Conservation (phyloP, 2,329 filamentous ascomycete genomes). For the Hymenoscyphus occultus region DNA sequence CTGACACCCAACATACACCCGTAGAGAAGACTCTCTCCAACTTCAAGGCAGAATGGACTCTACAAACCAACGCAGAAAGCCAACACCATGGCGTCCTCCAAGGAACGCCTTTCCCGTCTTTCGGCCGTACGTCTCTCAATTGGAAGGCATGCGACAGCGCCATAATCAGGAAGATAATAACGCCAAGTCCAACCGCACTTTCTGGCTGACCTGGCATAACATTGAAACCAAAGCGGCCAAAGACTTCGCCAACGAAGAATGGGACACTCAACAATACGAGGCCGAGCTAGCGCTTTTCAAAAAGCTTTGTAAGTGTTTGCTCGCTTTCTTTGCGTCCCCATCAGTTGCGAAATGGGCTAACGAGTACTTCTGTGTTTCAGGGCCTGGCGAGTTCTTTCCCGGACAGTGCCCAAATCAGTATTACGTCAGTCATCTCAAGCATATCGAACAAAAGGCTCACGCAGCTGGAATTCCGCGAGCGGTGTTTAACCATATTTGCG, state of each 20-base stretch:
- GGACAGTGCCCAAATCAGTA: constrained; percentile 5
- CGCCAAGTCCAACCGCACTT: background rate
- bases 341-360: background rate
- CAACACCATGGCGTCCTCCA: background rate
- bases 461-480: background rate
- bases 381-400: constrained; percentile 9
- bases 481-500: background rate
- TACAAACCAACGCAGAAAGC: background rate
- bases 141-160: constrained; percentile 5
- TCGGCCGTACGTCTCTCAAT: background rate
- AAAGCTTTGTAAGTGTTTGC: background rate
- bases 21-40: background rate
- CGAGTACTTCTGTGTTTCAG: background rate
- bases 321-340: background rate
- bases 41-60: background rate
- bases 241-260: background rate
- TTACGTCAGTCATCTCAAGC: background rate
- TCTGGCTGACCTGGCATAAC: background rate
- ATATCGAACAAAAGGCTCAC: constrained; percentile 1
- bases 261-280: constrained; percentile 4
- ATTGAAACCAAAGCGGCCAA: background rate
- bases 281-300: constrained; percentile 2
- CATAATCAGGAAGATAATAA: background rate
- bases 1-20: no score
- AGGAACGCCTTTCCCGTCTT: background rate